Conservation (phyloP, 2,329 filamentous ascomycete genomes). For the Botrytis paeoniae region DNA sequence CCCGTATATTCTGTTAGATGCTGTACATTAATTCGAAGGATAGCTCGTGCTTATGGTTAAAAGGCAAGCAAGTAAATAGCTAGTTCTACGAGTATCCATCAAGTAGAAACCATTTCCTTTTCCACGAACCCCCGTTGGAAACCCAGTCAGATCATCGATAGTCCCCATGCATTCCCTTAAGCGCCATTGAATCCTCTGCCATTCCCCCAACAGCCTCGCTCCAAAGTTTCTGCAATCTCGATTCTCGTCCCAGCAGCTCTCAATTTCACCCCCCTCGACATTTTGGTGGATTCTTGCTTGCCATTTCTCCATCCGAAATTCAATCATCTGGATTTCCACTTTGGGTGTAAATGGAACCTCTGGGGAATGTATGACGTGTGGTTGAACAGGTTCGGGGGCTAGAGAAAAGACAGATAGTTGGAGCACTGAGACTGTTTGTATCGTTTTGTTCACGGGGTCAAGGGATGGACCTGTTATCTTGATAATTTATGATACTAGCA, state of each 20-base stretch:
- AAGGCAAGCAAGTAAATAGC: no score
- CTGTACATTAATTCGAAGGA: fast-evolving
- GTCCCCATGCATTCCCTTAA: no score
- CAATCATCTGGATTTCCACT: neutral
- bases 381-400: neutral
- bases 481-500: neutral
- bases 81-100: neutral
- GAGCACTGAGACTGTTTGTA: neutral
- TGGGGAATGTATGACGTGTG: neutral
- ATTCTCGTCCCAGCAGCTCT: no score
- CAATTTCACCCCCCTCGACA: no score
- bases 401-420: neutral
- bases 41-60: neutral
- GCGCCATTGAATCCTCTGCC: no score
- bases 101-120: no score
- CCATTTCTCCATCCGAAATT: no score
- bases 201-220: no score
- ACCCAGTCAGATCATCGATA: no score
- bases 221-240: no score
- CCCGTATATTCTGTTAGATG: neutral
- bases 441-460: neutral
- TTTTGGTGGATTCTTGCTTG: no score
- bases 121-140: fast-evolving
- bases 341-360: neutral
- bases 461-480: neutral